Conservation (phyloP, 768 basidiomycete species). For the Suillus luteus region DNA sequence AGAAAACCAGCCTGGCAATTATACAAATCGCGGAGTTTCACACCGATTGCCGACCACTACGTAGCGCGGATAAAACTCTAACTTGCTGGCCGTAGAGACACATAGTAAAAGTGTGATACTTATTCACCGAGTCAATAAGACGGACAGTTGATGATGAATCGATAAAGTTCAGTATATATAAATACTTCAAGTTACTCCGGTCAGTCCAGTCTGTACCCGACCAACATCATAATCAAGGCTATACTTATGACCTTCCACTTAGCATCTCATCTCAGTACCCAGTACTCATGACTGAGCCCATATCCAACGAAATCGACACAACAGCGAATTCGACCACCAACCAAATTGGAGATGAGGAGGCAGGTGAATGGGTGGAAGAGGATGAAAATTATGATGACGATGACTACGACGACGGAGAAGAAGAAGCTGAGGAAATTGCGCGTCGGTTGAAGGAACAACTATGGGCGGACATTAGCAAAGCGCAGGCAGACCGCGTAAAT, state of each 20-base stretch:
- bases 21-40: constrained; percentile 21
- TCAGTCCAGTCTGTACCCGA: background rate
- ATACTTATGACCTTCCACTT: background rate
- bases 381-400: constrained; percentile 50
- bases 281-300: constrained; percentile 3
- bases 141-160: background rate
- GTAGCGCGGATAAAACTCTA: background rate
- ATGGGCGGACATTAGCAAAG: constrained; percentile 75
- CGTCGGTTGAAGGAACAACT: constrained; percentile 74
- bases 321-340: background rate
- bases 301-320: background rate
- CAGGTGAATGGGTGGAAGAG: constrained; percentile 43
- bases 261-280: background rate
- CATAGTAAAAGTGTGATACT: background rate
- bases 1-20: constrained; percentile 1
- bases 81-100: background rate
- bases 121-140: background rate
- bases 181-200: background rate
- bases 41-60: constrained; percentile 14
- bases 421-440: constrained; percentile 75
- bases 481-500: constrained; percentile 45
- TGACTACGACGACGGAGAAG: constrained; percentile 60
- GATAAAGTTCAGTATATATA: background rate
- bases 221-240: background rate
- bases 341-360: constrained; percentile 3